Evolutionary conservation across 768 basidiomycete genomes (phyloP), one percentile per base, ranked within the genome.

Genomic region (Clitopilus passeckerianus): DNA sequence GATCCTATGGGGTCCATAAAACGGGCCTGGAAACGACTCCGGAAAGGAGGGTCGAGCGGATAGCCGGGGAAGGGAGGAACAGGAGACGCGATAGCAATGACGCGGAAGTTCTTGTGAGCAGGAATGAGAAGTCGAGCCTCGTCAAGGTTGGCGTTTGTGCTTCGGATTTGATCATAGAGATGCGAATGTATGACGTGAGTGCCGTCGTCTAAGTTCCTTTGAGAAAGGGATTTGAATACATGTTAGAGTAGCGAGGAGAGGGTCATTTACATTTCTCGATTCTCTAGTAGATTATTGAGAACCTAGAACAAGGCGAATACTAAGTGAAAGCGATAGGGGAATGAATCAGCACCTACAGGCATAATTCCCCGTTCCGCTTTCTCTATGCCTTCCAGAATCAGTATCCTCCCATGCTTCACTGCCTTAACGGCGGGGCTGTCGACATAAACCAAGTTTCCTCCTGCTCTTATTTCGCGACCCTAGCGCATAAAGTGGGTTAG

Each of bases 301-400:
- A 87, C 75, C 78, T 80, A 18, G 18, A 27, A 34, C 1, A 23
- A 50, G 30, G 30, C n/a, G 61, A 6, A 60, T 53, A 16, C 20
- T n/a, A 35, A 34, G 3, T 10, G 14, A 12, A 50, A 6, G n/a
- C 53, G 7, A 50, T 20, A 50, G 30, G 20, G 14, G 30, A 57
- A 5, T 50, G 15, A 44, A n/a, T 9, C 50, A 34, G 18, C 1
- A 71, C 81, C 30, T 66, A 85, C 84, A 15, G 86, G 86, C 86
- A 87, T 87, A 24, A 87, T 89, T 27, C 86, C 86, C 22, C 86
- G 78, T 64, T 87, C 86, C 6, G 86, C 86, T 69, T 87, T 87
- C 67, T 89, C 86, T 66, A 87, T 83, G 18, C 86, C 86, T 66
- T 89, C 86, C 53, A 87, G 69, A 54, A 89, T 86, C 23, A 89